Conservation (phyloP, 2,329 filamentous ascomycete genomes). For the Diaporthe batatas region DNA sequence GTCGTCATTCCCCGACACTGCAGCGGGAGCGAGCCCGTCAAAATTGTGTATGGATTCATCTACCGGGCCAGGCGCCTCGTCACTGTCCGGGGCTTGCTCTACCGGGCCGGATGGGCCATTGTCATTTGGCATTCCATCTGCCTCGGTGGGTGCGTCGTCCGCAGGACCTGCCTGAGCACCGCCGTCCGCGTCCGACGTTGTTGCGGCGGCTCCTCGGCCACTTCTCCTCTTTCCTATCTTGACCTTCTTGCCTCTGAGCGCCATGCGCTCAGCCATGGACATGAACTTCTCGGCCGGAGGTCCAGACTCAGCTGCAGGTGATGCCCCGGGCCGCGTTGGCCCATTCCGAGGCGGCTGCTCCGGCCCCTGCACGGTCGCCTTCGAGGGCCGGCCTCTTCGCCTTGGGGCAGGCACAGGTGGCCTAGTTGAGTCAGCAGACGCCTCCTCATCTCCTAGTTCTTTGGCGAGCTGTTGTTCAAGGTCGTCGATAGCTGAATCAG, state of each 20-base stretch:
- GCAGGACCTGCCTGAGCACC: slow-evolving; percentile 2
- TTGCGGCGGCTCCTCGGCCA: slow-evolving; percentile 9
- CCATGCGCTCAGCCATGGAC: slow-evolving; percentile 71
- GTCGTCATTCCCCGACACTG: slow-evolving; percentile 1
- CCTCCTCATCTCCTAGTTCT: slow-evolving; percentile 47
- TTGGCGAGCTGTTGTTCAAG: slow-evolving; percentile 53
- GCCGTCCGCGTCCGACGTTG: background rate
- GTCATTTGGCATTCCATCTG: background rate
- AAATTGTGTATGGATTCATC: background rate
- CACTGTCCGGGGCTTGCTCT: background rate
- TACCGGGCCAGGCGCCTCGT: background rate
- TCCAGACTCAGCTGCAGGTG: slow-evolving; percentile 30
- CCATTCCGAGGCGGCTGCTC: background rate
- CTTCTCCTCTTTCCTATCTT: slow-evolving; percentile 60
- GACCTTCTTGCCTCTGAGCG: slow-evolving; percentile 65
- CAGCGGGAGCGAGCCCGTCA: background rate
- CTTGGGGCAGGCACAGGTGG: slow-evolving; percentile 38
- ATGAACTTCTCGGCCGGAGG: slow-evolving; percentile 54
- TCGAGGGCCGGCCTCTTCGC: slow-evolving; percentile 53
- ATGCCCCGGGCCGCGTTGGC: slow-evolving; percentile 9
- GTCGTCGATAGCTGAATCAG: slow-evolving; percentile 48
- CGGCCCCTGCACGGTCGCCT: slow-evolving; percentile 39
- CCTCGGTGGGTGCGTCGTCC: background rate
- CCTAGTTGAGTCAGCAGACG: background rate
- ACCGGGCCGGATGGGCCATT: background rate